Conservation (phyloP, 768 basidiomycete species). For the Suillus occidentalis region DNA sequence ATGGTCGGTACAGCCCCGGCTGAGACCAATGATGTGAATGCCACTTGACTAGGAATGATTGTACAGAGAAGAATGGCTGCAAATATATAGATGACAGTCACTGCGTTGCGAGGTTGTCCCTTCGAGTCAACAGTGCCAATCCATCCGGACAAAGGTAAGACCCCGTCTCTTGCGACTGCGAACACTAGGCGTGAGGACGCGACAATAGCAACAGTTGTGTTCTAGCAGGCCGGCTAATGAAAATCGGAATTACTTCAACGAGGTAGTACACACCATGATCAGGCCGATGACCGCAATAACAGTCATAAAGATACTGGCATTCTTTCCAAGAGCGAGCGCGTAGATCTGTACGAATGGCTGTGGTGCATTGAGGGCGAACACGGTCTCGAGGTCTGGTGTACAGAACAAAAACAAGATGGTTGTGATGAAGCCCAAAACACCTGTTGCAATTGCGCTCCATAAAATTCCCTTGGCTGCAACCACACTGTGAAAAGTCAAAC, state of each 20-base stretch:
- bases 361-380: slow-evolving; percentile 78
- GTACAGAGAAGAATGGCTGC: slow-evolving; percentile 77
- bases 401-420: slow-evolving; percentile 84
- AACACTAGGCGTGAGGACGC: slow-evolving; percentile 88
- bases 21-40: slow-evolving; percentile 88
- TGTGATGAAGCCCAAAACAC: slow-evolving; percentile 74
- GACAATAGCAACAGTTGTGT: slow-evolving; percentile 84
- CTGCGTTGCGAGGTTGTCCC: slow-evolving; percentile 81
- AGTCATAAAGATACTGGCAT: slow-evolving; percentile 85
- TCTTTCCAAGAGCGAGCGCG: slow-evolving; percentile 77
- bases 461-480: slow-evolving; percentile 84
- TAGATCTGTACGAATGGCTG: slow-evolving; percentile 93
- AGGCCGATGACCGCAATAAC: slow-evolving; percentile 81
- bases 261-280: slow-evolving; percentile 58
- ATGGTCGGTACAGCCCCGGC: slow-evolving; percentile 87
- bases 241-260: background rate
- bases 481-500: slow-evolving; percentile 43
- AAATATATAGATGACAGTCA: slow-evolving; percentile 84
- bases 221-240: slow-evolving; percentile 42
- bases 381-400: slow-evolving; percentile 71
- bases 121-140: slow-evolving; percentile 69
- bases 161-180: slow-evolving; percentile 93
- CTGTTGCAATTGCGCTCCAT: slow-evolving; percentile 73
- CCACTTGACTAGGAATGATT: slow-evolving; percentile 86
- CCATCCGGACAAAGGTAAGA: slow-evolving; percentile 82